Evolutionary conservation across 1,139 yeast genomes (phyloP), one percentile per base, ranked within the genome.

Genomic region (Meyerozyma sp.): DNA sequence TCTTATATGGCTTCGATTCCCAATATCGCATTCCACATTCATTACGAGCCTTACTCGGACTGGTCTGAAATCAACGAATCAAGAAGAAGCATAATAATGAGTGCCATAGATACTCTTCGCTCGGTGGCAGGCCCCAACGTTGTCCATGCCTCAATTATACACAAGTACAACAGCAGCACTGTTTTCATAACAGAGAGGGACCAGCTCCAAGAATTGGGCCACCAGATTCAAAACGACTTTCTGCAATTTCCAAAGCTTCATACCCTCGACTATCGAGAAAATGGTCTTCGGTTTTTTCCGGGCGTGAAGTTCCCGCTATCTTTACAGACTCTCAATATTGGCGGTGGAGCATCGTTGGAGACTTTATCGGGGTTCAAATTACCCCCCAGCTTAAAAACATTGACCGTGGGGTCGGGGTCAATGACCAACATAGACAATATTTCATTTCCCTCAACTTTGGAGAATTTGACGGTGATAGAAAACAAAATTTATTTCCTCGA

Each of bases 401-500:
- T 73, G 27, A 54, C 62, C 36, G 75, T 71, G 7, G 60, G 65
- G 14, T 64, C 62, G 43, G 70, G 73, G 21, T 59, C 67, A 2
- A 59, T 73, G 14, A 59, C 64, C 36, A 61, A 65, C 18, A 63
- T 72, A 18, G 75, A 72, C 46, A 63, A 66, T 46, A 58, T 71
- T 11, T 49, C 46, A 16, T 69, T 72, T 42, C 75, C 77, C 1
- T 27, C 52, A 2, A 54, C 61, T 4, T 57, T 73, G 32, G 64
- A 68, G 44, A 52, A 61, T 21, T 56, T 73, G 28, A 65, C 67
- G 32, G 54, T 73, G 40, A 58, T 57, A 23, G 73, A 68, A 39
- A 73, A 73, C 50, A 68, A 65, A 46, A 60, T 73, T 11, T 71
- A 70, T 47, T 71, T 70, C 47, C 54, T 73, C 42, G 66, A 67